phyloP scores from a whole-genome alignment of 1,139 yeast species.

The Suhomyces atakaporum region DNA sequence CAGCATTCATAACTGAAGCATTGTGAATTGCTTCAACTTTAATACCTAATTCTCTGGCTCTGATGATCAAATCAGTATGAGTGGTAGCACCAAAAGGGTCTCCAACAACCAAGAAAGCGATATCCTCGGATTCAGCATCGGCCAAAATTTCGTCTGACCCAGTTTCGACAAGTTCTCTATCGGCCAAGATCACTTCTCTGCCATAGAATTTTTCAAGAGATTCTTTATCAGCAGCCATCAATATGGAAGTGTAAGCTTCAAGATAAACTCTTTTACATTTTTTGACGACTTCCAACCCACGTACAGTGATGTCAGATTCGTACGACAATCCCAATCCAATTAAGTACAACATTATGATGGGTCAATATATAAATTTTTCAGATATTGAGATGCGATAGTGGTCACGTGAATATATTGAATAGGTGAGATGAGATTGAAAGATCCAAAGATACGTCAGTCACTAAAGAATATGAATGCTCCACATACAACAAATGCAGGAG shows the following conservation, averaged over 20 bases:
- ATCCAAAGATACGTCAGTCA: no score
- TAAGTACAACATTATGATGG: slow-evolving; percentile 71
- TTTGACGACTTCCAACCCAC: slow-evolving; percentile 84
- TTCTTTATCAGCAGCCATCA: slow-evolving; percentile 85
- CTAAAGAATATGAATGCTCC: slow-evolving; percentile 2
- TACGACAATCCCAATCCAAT: slow-evolving; percentile 91
- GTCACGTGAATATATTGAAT: slow-evolving; percentile 7
- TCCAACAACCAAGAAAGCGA: slow-evolving; percentile 95
- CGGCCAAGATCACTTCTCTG: slow-evolving; percentile 82
- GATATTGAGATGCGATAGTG: slow-evolving; percentile 4
- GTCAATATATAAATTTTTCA: slow-evolving; percentile 9
- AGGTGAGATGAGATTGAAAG: slow-evolving; percentile 3
- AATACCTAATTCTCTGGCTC: slow-evolving; percentile 85
- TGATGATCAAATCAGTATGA: slow-evolving; percentile 86
- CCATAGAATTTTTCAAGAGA: slow-evolving; percentile 80
- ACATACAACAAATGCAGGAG: background rate
- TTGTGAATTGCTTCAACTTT: slow-evolving; percentile 84
- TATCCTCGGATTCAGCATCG: slow-evolving; percentile 75
- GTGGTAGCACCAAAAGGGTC: slow-evolving; percentile 99
- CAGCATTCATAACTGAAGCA: slow-evolving; percentile 98
- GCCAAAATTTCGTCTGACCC: slow-evolving; percentile 82
- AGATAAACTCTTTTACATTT: slow-evolving; percentile 85
- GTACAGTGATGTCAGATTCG: slow-evolving; percentile 87
- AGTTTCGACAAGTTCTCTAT: slow-evolving; percentile 88
- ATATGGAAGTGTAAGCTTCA: slow-evolving; percentile 92